Conservation (phyloP, 2,329 filamentous ascomycete species). For the Stagonosporopsis tanaceti region DNA sequence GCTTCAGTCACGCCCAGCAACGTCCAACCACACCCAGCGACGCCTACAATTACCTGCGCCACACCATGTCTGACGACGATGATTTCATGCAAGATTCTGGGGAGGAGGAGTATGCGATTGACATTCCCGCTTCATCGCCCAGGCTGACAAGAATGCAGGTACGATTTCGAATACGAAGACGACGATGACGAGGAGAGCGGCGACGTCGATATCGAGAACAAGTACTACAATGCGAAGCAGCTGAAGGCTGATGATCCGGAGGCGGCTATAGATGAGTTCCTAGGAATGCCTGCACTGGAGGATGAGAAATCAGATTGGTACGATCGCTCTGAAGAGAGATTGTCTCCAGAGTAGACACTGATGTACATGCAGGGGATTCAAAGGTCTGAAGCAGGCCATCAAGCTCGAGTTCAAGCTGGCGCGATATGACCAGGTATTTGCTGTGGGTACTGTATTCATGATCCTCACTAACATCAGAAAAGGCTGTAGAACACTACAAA, state of each 20-base stretch:
- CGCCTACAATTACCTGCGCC: conserved; percentile 16
- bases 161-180: conserved; percentile 98
- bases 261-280: conserved; percentile 89
- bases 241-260: conserved; percentile 87
- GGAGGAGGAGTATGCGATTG: conserved; percentile 73
- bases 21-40: background rate
- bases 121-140: background rate
- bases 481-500: conserved; percentile 91
- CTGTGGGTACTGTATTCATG: background rate
- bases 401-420: conserved; percentile 95
- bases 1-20: conserved; percentile 3
- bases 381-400: conserved; percentile 96
- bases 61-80: conserved; percentile 79
- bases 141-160: conserved; percentile 56
- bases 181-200: conserved; percentile 87
- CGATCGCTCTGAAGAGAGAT: background rate
- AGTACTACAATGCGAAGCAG: conserved; percentile 99
- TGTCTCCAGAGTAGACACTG: conserved; percentile 15
- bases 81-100: conserved; percentile 95
- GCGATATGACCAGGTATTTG: conserved; percentile 78
- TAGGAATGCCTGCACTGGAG: conserved; percentile 85
- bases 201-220: conserved; percentile 97
- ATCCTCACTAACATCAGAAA: conserved; percentile 29
- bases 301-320: conserved; percentile 93
- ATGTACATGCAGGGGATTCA: conserved; percentile 74